Evolutionary conservation across 208 protist species (phyloP).

Genomic region (Crithidia mellificae): DNA sequence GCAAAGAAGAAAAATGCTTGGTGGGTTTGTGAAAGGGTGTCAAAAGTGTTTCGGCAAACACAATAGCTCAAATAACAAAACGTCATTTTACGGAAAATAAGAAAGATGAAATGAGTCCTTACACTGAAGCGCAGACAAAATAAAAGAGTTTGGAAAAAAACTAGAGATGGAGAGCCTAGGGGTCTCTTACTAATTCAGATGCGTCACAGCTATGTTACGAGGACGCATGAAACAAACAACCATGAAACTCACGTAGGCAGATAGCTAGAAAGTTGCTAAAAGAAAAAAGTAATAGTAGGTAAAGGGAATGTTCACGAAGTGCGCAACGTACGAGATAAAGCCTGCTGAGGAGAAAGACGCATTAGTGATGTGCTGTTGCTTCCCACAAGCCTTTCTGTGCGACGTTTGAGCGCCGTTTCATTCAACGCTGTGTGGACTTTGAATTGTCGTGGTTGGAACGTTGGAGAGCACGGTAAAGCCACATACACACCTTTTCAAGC

Average conservation of each 20-base stretch:
- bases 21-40: too few relatives aligned
- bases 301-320: background rate
- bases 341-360: too few relatives aligned
- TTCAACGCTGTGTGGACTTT: too few relatives aligned
- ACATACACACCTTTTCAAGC: too few relatives aligned
- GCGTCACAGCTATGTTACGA: background rate
- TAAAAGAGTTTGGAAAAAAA: too few relatives aligned
- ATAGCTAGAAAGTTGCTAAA: conserved; percentile 1
- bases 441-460: too few relatives aligned
- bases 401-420: too few relatives aligned
- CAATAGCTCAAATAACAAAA: background rate
- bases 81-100: background rate
- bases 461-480: too few relatives aligned
- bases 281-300: background rate
- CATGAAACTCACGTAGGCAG: background rate
- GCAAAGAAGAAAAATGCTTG: too few relatives aligned
- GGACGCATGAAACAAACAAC: background rate
- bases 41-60: conserved; percentile 6
- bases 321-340: too few relatives aligned
- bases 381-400: too few relatives aligned
- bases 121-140: background rate
- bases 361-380: too few relatives aligned
- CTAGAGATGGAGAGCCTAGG: conserved; percentile 1
- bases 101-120: background rate
- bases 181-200: background rate